Percentiles rank a stretch among this genome's conserved stretches.
These are phyloP conservation scores for Buddleja alternifolia DNA, from an alignment of 257 asterid species.

Conservation along the genomic window DNA sequence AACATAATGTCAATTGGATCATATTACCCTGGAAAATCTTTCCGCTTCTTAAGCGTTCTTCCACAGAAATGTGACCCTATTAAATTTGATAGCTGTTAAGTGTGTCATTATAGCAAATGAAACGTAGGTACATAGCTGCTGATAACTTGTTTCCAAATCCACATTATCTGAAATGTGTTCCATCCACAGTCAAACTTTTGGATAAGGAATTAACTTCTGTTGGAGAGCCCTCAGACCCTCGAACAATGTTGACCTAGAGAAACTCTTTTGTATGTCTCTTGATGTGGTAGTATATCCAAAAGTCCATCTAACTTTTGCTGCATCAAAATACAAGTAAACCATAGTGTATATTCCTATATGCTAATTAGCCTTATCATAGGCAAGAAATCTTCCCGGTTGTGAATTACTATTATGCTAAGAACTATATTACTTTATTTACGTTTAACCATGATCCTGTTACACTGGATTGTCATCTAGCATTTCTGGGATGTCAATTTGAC, in stretches of 20 bases:
- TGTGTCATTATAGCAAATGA: constrained; percentile 3
- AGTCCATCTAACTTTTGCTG: constrained; percentile 7
- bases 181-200: constrained; percentile 21
- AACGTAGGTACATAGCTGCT: background rate
- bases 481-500: no score
- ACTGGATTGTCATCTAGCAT: no score
- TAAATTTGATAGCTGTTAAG: background rate
- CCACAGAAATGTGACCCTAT: constrained; percentile 6
- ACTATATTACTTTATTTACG: background rate
- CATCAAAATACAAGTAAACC: background rate
- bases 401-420: background rate
- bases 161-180: background rate
- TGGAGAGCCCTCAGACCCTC: constrained; percentile 11
- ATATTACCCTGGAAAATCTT: background rate
- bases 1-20: background rate
- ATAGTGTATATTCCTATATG: background rate
- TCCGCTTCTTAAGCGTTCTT: background rate
- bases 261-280: background rate
- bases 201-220: constrained; percentile 9
- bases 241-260: background rate
- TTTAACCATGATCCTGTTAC: no score
- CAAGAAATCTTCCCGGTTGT: background rate
- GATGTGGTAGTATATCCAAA: background rate
- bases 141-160: background rate
- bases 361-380: background rate